These are phyloP conservation scores for Theobroma grandiflorum DNA, from an alignment of 441 rosid species.

Conservation along the genomic window DNA sequence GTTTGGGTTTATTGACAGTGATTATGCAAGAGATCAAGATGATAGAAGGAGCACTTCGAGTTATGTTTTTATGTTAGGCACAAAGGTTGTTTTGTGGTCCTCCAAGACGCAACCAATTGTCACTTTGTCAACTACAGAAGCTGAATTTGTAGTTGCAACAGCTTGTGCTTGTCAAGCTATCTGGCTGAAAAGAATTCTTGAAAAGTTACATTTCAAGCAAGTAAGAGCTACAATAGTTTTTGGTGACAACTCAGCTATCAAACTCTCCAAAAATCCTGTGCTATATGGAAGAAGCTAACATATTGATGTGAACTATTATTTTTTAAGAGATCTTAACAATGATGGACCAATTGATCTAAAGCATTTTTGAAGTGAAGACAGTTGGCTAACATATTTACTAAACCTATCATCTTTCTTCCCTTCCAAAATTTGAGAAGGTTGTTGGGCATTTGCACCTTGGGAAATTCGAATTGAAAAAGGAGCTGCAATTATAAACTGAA, in stretches of 20 bases:
- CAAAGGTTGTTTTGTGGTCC: neutral
- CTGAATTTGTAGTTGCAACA: neutral
- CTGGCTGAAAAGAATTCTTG: conserved; percentile 2
- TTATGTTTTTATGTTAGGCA: conserved; percentile 10
- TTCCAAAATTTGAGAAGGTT: too few relatives aligned
- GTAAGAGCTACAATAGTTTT: neutral
- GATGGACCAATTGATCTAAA: conserved; percentile 1
- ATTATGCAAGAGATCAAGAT: neutral
- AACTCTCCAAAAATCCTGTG: neutral
- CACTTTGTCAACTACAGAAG: neutral
- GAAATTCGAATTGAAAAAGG: too few relatives aligned
- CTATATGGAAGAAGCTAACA: neutral
- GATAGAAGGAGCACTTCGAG: conserved; percentile 18
- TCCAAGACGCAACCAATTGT: neutral
- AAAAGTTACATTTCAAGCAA: conserved; percentile 9
- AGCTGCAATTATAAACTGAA: too few relatives aligned
- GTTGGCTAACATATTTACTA: neutral
- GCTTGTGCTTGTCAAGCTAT: conserved; percentile 2
- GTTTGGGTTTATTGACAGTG: neutral
- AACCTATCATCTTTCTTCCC: too few relatives aligned
- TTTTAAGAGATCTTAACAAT: neutral
- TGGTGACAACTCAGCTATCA: conserved; percentile 21
- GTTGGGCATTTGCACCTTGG: too few relatives aligned
- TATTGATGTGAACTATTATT: neutral
- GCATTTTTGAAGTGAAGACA: conserved; percentile 8